phyloP scores from a whole-genome alignment of 345 rosid genomes.

The Citrus glauca region DNA sequence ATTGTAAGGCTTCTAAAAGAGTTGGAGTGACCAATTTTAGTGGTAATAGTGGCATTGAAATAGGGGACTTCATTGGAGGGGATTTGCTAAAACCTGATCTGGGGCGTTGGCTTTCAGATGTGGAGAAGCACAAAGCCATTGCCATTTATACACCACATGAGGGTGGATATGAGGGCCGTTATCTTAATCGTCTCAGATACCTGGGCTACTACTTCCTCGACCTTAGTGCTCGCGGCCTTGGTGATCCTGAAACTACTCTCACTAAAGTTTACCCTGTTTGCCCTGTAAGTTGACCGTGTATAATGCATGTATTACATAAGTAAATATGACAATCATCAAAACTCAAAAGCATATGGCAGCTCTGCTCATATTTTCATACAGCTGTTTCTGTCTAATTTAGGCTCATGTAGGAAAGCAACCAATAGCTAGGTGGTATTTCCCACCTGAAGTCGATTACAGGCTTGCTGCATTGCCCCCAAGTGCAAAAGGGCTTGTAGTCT shows the following conservation, averaged over 20 bases:
- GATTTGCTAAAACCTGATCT: constrained; percentile 66
- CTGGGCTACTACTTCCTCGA: constrained; percentile 93
- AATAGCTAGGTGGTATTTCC: constrained; percentile 92
- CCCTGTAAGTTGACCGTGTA: constrained; percentile 44
- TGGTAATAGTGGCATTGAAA: constrained; percentile 21
- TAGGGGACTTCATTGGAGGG: constrained; percentile 79
- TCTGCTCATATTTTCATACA: neutral
- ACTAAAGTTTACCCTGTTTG: constrained; percentile 85
- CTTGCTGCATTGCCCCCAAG: constrained; percentile 62
- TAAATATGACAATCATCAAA: neutral
- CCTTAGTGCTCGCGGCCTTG: constrained; percentile 88
- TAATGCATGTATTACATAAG: no score
- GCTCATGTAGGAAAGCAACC: constrained; percentile 94
- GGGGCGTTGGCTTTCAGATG: constrained; percentile 75
- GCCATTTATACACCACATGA: constrained; percentile 92
- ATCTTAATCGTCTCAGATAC: constrained; percentile 58
- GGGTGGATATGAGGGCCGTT: constrained; percentile 93
- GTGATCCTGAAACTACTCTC: constrained; percentile 92
- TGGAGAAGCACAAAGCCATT: constrained; percentile 81
- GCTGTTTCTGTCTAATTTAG: constrained; percentile 21
- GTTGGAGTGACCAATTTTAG: constrained; percentile 30
- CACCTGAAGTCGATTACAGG: constrained; percentile 88
- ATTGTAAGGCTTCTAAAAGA: neutral
- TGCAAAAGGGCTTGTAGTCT: constrained; percentile 85
- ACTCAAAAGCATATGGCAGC: neutral